Evolutionary conservation across 2,329 filamentous ascomycete genomes (phyloP).

Genomic region (Endocalyx cinctus): DNA sequence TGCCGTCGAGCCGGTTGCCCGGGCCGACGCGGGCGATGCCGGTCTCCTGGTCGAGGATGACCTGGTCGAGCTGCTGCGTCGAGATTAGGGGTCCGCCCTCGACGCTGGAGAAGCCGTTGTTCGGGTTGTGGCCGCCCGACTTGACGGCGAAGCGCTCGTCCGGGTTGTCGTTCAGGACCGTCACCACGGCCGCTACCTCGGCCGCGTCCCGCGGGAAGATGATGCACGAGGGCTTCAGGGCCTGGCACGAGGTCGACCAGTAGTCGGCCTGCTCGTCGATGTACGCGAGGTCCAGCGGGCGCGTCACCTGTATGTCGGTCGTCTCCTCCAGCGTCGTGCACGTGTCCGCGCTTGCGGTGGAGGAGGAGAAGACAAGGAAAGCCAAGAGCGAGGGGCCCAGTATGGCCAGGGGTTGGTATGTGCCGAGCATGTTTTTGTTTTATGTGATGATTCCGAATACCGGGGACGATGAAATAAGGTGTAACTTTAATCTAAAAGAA

Average conservation of each 20-base stretch:
- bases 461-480: no score
- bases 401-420: no score
- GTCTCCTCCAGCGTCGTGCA: conserved; percentile 31
- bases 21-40: conserved; percentile 39
- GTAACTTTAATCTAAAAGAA: no score
- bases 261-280: conserved; percentile 35
- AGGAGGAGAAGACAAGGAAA: no score
- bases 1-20: conserved; percentile 38
- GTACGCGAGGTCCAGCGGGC: conserved; percentile 30
- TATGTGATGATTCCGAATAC: no score
- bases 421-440: no score
- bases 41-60: conserved; percentile 33
- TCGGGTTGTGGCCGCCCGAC: conserved; percentile 55
- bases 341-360: no score
- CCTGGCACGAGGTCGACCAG: conserved; percentile 40
- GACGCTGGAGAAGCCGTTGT: conserved; percentile 47
- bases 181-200: conserved; percentile 49
- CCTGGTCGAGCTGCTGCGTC: conserved; percentile 36
- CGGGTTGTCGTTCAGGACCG: conserved; percentile 39
- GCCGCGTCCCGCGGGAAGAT: conserved; percentile 43
- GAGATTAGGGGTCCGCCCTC: conserved; percentile 45
- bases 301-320: conserved; percentile 30
- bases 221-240: conserved; percentile 40
- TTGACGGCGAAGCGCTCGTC: conserved; percentile 51
- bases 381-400: no score